Base-by-base conservation (phyloP, 164 flowering plant species). In the Aristolochia californica region DNA sequence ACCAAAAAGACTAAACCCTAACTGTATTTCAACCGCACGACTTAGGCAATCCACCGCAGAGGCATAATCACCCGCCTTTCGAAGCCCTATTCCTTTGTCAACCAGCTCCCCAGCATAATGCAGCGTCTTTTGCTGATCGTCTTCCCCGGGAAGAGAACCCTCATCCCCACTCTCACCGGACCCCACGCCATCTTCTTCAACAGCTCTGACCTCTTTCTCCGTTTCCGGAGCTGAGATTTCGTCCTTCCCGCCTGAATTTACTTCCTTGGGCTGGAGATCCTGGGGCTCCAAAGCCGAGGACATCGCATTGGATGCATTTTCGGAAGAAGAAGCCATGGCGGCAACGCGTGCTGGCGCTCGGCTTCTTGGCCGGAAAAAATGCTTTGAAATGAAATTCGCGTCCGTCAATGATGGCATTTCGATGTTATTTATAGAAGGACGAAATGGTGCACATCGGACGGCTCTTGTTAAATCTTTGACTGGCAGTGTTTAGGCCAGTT, bases 11-110 rank as follows among this genome's bases (percentile, higher is more conserved):
- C 52, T 43, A 68, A 62, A 75, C 66, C 59, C 66, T 55, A 50
- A 88, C 98, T 83, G 82, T 78, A 93, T 87, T 66, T 93, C 97
- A 15, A 93, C 84, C 63, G 96, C 91, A 58, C 97, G 95, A 72
- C 98, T 93, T 65, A 77, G 82, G 64, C 83, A 81, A 2, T 93
- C 98, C 0, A 78, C 69, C 27, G 98, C 98, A 48, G 78, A 82
- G 5, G 48, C 58, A 60, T 54, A 83, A 69, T 85, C 95, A 5
- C 67, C 55, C 0, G 72, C 85, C 58, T 78, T 81, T 5, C 76
- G 48, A 13, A 86, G 89, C 44, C 58, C 58, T 1, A 77, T 69
- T 8, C 96, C 98, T 72, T 61, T 79, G 53, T 70, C 84, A 73
- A 83, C 66, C 70, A 89, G 63, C 78, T 85, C 87, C 0, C 70